Conservation (phyloP, 1,139 yeast species). For the Geotrichum carabidarum region DNA sequence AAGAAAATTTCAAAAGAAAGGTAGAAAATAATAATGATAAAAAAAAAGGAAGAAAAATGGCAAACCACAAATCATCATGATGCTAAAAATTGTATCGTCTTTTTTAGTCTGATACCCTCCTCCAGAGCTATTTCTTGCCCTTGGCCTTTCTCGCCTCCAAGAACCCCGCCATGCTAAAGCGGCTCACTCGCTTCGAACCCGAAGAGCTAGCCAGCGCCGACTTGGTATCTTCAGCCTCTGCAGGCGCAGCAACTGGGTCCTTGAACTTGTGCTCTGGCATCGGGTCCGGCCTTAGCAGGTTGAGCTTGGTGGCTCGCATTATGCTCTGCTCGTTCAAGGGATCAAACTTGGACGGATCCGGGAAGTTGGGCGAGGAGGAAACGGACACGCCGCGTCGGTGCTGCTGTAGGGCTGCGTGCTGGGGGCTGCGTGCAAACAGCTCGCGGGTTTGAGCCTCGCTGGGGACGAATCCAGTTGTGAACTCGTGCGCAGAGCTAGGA, state of each 20-base stretch:
- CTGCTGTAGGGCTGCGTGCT: background rate
- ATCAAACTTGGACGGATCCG: constrained; percentile 19
- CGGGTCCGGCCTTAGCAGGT: constrained; percentile 1
- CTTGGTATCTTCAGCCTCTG: background rate
- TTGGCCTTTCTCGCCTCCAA: background rate
- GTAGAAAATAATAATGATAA: background rate
- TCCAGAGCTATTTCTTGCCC: background rate
- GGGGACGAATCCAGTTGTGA: constrained; percentile 5
- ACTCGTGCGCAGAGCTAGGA: background rate
- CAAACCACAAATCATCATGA: background rate
- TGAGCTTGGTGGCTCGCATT: constrained; percentile 15
- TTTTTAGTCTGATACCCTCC: no score
- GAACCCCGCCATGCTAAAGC: background rate
- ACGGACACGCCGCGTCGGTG: background rate
- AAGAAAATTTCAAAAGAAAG: background rate
- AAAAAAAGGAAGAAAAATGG: background rate
- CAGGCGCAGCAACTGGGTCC: background rate
- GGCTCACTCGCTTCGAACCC: background rate
- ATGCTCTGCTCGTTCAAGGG: constrained; percentile 23
- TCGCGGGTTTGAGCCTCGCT: constrained; percentile 7
- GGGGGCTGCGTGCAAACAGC: constrained; percentile 4
- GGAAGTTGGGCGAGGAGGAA: constrained; percentile 1
- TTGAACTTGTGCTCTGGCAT: background rate
- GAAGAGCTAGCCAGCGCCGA: background rate
- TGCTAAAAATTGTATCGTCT: no score